These are phyloP conservation scores for Saraca asoca DNA, from an alignment of 331 rosid genomes.

Conservation along the genomic window DNA sequence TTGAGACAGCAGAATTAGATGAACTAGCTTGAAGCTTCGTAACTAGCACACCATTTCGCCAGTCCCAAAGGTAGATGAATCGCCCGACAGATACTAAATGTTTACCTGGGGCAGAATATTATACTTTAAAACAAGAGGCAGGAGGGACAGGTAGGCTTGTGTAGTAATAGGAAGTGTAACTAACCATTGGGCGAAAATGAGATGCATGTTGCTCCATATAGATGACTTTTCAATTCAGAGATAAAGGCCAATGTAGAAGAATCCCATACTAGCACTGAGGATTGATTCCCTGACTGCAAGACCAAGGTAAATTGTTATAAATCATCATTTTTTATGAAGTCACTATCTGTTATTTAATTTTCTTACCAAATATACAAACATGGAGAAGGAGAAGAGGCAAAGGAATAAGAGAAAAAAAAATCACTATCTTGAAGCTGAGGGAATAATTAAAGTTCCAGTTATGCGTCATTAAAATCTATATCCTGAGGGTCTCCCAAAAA, in stretches of 20 bases:
- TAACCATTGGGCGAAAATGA: constrained; percentile 79
- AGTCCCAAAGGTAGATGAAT: constrained; percentile 68
- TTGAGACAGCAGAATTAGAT: constrained; percentile 55
- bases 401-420: neutral
- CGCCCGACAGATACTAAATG: constrained; percentile 73
- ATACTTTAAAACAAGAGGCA: constrained; percentile 35
- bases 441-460: constrained; percentile 5
- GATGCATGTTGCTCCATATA: constrained; percentile 61
- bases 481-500: neutral
- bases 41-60: constrained; percentile 53
- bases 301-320: constrained; percentile 30
- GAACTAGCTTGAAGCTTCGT: constrained; percentile 73
- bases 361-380: constrained; percentile 13
- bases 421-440: neutral
- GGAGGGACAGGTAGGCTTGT: constrained; percentile 17
- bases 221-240: constrained; percentile 70
- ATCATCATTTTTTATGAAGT: constrained; percentile 27
- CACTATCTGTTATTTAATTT: constrained; percentile 18
- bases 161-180: constrained; percentile 31
- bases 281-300: constrained; percentile 69
- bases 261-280: constrained; percentile 73
- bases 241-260: constrained; percentile 40
- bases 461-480: constrained; percentile 22
- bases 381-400: neutral
- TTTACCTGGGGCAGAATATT: constrained; percentile 48